Evolutionary conservation across 2,329 filamentous ascomycete species (phyloP), one percentile per base, ranked within the genome.

Genomic region (Talaromyces pinophilus): DNA sequence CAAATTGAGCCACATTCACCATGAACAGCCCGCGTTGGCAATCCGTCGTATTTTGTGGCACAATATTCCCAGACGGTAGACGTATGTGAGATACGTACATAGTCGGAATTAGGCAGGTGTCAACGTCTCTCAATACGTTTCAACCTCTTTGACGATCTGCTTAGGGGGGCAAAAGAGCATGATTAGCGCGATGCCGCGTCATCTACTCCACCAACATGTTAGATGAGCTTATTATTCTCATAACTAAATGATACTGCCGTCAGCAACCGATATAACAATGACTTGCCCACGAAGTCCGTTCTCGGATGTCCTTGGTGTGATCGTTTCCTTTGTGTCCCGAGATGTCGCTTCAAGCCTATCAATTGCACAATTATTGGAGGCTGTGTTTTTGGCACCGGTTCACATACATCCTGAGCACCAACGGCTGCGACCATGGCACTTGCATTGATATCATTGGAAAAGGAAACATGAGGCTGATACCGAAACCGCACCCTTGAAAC

Each of bases 151-250:
- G 3, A 40, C 5, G 5, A 22, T 50, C 46, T 50, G 46, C 46
- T 50, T 50, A 13, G 22, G 25, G 15, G 7, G 30, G 33, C 10
- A 13, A 57, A 28, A 57, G 4, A 10, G 33, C 11, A 5, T 40
- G n/a, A 38, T 40, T 57, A 57, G 54, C 54, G 33, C 33, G n/a
- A 25, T 25, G 54, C 54, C 54, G 54, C 54, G 54, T 57, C 33
- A 57, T 57, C 30, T 57, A 25, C 54, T 57, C 54, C 54, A 25
- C 54, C 19, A 25, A 35, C n/a, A 33, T 57, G n/a, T 38, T 57
- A 38, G 30, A 38, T 22, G 30, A 15, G 10, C 46, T 50, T 50
- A 13, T 15, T 15, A 25, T 55, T 55, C 17, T 2, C 33, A 38
- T 10, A 19, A 19, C 19, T 19, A 13, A 57, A 33, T 13, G n/a